Evolutionary conservation across 2,329 filamentous ascomycete genomes (phyloP).

Genomic region (Penicillium sp.): DNA sequence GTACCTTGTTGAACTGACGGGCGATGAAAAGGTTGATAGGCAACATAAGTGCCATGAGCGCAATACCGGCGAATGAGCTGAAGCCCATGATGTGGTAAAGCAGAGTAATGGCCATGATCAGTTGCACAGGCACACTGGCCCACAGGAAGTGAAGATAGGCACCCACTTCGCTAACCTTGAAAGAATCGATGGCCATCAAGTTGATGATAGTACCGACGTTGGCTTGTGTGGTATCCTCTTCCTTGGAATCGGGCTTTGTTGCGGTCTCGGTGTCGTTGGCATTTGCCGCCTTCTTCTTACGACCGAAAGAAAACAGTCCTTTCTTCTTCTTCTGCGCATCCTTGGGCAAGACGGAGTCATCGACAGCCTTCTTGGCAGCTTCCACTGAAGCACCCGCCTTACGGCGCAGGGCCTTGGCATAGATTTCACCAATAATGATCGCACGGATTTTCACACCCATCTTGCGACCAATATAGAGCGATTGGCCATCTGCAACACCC

Average conservation of each 20-base stretch:
- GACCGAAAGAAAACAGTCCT: conserved; percentile 56
- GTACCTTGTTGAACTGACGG: conserved; percentile 78
- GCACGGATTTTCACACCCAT: conserved; percentile 91
- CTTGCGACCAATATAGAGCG: conserved; percentile 89
- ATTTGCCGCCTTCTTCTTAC: conserved; percentile 52
- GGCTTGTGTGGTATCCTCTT: conserved; percentile 66
- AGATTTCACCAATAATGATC: conserved; percentile 96
- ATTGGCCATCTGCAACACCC: conserved; percentile 80
- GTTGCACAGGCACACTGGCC: conserved; percentile 85
- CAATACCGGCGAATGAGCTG: conserved; percentile 90
- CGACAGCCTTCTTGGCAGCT: conserved; percentile 65
- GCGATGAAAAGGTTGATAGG: conserved; percentile 90
- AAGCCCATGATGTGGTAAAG: conserved; percentile 88
- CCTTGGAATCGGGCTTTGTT: conserved; percentile 15
- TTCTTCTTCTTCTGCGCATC: conserved; percentile 40
- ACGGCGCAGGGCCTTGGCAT: conserved; percentile 88
- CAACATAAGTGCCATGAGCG: conserved; percentile 84
- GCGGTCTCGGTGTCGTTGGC: conserved; percentile 28
- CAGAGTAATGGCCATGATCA: conserved; percentile 75
- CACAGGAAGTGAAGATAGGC: conserved; percentile 96
- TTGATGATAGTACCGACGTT: conserved; percentile 99
- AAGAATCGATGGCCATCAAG: conserved; percentile 98
- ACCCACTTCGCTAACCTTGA: conserved; percentile 94
- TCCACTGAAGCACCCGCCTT: conserved; percentile 81
- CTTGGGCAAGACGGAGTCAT: conserved; percentile 40